Percentiles rank a stretch among this genome's conserved stretches.
These are phyloP conservation scores for Fusarium sp. DNA, from an alignment of 2,329 filamentous ascomycete species.

Conservation along the genomic window DNA sequence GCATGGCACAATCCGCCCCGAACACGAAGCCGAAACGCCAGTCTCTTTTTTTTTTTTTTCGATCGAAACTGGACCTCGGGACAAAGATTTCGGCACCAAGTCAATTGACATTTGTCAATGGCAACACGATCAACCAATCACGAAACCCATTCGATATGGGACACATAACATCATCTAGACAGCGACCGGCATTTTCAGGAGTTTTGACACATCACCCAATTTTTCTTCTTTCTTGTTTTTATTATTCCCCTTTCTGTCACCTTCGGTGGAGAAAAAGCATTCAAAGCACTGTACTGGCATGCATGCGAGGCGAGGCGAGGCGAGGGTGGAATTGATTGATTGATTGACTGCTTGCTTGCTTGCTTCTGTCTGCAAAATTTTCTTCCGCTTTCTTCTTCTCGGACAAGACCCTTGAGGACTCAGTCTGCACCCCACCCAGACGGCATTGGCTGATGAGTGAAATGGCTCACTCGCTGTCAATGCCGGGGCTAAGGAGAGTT, in stretches of 20 bases:
- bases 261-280: constrained; percentile 34
- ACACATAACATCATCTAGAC: constrained; percentile 37
- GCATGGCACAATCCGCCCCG: constrained; percentile 5
- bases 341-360: neutral
- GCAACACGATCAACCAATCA: constrained; percentile 28
- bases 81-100: constrained; percentile 15
- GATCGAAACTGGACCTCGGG: constrained; percentile 17
- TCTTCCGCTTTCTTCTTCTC: constrained; percentile 9
- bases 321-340: neutral
- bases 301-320: constrained; percentile 21
- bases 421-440: constrained; percentile 26
- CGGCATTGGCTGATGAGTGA: constrained; percentile 22
- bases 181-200: constrained; percentile 43
- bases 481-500: constrained; percentile 29
- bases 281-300: constrained; percentile 20
- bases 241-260: constrained; percentile 35
- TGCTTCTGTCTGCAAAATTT: constrained; percentile 26
- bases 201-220: constrained; percentile 34
- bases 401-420: constrained; percentile 14
- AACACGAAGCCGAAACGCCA: constrained; percentile 34
- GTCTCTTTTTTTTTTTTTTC: neutral
- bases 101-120: constrained; percentile 20
- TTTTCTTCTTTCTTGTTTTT: constrained; percentile 27
- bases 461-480: constrained; percentile 28
- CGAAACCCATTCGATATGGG: constrained; percentile 37